phyloP scores from a whole-genome alignment of 257 asterid genomes.

The Nicotiana knightiana region DNA sequence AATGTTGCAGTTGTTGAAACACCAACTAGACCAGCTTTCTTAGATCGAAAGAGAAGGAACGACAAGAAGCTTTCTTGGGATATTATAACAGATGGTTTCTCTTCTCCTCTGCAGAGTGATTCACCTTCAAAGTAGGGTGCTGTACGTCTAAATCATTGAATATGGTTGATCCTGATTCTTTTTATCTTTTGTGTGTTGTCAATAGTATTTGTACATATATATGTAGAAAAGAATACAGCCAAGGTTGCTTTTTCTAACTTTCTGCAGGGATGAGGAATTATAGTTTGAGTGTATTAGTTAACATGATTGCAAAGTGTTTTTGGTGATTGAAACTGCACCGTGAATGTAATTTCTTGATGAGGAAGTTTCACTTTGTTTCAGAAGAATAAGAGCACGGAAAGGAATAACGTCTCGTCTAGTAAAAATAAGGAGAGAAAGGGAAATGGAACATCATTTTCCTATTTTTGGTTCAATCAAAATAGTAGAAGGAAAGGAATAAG shows the following conservation, averaged over 20 bases:
- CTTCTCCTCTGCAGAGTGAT: constrained; percentile 48
- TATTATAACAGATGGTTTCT: constrained; percentile 48
- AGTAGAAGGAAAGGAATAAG: no score
- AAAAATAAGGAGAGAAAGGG: no score
- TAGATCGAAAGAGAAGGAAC: constrained; percentile 40
- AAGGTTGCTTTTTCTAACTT: neutral
- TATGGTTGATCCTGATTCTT: neutral
- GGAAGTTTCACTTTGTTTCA: neutral
- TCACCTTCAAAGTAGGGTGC: constrained; percentile 28
- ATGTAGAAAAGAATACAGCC: neutral
- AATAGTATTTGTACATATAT: neutral
- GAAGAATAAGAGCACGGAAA: no score
- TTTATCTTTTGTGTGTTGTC: neutral
- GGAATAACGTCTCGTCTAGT: no score
- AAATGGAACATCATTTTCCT: no score
- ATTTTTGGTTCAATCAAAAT: no score
- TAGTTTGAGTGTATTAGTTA: neutral
- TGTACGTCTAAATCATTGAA: neutral
- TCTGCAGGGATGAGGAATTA: neutral
- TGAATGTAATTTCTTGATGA: neutral
- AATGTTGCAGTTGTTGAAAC: constrained; percentile 35
- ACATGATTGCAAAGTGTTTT: neutral
- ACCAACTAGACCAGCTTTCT: constrained; percentile 51
- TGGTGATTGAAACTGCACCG: neutral
- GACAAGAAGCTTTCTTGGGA: constrained; percentile 50